phyloP scores from a whole-genome alignment of 345 rosid genomes.

The Barbarea vulgaris region DNA sequence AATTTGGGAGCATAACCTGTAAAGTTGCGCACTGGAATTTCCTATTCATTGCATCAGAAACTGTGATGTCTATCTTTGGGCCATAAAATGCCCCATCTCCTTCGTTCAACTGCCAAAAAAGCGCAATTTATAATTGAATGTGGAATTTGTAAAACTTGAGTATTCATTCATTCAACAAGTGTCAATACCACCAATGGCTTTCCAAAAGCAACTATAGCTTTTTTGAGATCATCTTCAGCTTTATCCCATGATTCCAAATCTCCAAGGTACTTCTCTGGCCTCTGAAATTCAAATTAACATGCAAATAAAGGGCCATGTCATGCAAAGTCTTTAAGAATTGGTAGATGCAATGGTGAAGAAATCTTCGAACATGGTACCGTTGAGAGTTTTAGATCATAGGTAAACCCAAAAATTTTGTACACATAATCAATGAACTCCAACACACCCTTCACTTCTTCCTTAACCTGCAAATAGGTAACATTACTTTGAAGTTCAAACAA shows the following conservation, averaged over 20 bases:
- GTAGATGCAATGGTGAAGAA: constrained; percentile 5
- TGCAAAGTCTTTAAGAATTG: not conserved
- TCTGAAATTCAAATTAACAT: constrained; percentile 49
- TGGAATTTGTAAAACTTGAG: not conserved
- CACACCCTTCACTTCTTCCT: constrained; percentile 76
- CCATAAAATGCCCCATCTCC: constrained; percentile 99
- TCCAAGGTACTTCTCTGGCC: constrained; percentile 95
- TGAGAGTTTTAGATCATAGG: constrained; percentile 89
- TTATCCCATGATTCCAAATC: constrained; percentile 77
- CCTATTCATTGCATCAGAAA: constrained; percentile 91
- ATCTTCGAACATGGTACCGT: constrained; percentile 57
- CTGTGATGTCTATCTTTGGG: constrained; percentile 97
- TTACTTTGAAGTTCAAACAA: constrained; percentile 10
- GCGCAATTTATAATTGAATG: not conserved
- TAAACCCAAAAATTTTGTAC: constrained; percentile 77
- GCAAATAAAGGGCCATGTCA: constrained; percentile 8
- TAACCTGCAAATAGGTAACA: constrained; percentile 57
- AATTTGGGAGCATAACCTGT: constrained; percentile 57
- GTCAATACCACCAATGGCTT: constrained; percentile 77
- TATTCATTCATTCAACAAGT: constrained; percentile 17
- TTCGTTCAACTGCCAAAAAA: constrained; percentile 67
- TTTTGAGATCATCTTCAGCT: constrained; percentile 85
- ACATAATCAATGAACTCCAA: constrained; percentile 78
- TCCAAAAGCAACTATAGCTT: constrained; percentile 78
- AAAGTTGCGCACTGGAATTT: constrained; percentile 95